Conservation (phyloP, 1,284 basidiomycete species). For the Leucoagaricus sp. region DNA sequence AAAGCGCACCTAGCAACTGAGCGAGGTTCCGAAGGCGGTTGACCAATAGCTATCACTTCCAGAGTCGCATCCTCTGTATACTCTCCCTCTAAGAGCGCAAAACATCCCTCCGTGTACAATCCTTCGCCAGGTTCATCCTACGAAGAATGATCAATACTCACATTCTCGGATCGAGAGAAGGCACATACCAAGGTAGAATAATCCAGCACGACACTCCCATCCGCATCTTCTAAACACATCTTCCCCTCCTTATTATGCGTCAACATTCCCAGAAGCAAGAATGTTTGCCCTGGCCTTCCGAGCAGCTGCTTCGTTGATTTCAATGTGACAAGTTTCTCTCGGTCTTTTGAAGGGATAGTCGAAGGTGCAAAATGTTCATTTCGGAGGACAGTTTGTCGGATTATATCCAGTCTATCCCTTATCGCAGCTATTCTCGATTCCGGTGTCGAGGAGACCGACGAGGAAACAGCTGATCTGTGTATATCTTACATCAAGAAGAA, state of each 20-base stretch:
- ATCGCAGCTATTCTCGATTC: constrained; percentile 77
- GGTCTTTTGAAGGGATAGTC: constrained; percentile 83
- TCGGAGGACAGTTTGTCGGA: constrained; percentile 86
- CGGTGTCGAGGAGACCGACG: constrained; percentile 77
- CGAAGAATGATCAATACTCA: constrained; percentile 8
- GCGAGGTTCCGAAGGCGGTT: constrained; percentile 93
- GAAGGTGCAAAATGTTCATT: constrained; percentile 98
- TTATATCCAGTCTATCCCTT: constrained; percentile 83
- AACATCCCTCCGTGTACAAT: constrained; percentile 94
- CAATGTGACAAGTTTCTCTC: constrained; percentile 86
- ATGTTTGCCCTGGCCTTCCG: constrained; percentile 88
- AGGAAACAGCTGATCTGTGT: constrained; percentile 37
- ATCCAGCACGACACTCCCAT: constrained; percentile 89
- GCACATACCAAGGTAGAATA: constrained; percentile 80
- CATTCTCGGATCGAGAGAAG: neutral
- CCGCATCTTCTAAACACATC: constrained; percentile 91
- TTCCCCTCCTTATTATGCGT: constrained; percentile 88
- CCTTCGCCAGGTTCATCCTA: constrained; percentile 94
- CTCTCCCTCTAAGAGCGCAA: constrained; percentile 94
- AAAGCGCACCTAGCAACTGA: constrained; percentile 70
- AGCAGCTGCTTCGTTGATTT: constrained; percentile 96
- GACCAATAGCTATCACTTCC: constrained; percentile 91
- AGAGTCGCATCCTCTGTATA: constrained; percentile 92
- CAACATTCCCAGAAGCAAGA: constrained; percentile 94
- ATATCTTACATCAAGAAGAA: neutral